Evolutionary conservation across 129 eudicot species (phyloP), one percentile per base, ranked within the genome.

Genomic region (Solidago caesia): DNA sequence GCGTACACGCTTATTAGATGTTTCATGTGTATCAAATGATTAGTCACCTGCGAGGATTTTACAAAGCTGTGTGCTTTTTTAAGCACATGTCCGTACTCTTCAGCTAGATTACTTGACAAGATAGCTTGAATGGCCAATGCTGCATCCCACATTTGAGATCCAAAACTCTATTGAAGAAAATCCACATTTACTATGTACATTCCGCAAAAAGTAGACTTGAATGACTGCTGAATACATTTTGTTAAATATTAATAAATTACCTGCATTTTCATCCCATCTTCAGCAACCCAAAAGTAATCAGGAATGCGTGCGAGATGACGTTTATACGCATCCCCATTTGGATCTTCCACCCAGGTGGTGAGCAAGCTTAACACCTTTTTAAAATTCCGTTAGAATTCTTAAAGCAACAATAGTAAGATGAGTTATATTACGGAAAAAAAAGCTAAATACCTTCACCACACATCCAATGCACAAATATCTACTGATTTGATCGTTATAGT

Each of bases 81-180:
- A 29, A 90, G 89, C 12, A 78, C 85, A 3, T 76, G 66, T 12
- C 79, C 86, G 11, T 85, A 83, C 47, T 85, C 92, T 45, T 82
- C 69, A 10, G 60, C 44, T 13, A 83, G 84, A 68, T 79, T 78
- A 67, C 89, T 80, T 16, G 92, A 70, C 12, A 87, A 7, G 14
- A 90, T 85, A n/a, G 96, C 96, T 78, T 90, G 96, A 69, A 87
- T 68, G 13, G 91, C 74, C 68, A 90, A 77, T 8, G 81, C 84
- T 48, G 79, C 89, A 79, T 90, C 96, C 96, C 96, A 90, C 79
- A 67, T 76, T 82, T 87, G 92, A 75, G 83, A n/a, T 1, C 90
- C 92, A 81, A 79, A 81, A 51, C 88, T 84, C 87, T 83, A 27
- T 55, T 1, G 9, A 29, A 64, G 56, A 44, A 16, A 25, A 5